These are phyloP conservation scores for Chaetomiaceae sp. DNA, from an alignment of 2,329 filamentous ascomycete species.

Conservation along the genomic window DNA sequence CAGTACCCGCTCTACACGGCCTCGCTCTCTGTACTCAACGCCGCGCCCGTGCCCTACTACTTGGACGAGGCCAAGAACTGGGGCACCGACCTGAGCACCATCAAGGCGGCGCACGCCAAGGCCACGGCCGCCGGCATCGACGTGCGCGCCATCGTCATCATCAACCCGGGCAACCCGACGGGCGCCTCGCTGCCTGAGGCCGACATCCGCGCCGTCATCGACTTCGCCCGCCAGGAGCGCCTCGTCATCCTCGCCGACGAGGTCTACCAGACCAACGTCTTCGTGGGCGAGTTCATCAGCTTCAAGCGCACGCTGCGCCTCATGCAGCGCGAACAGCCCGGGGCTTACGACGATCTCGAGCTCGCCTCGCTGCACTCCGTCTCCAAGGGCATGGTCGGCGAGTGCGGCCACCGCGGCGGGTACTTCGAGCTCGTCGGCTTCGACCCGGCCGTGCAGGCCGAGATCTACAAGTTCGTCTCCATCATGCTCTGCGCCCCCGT, in stretches of 20 bases:
- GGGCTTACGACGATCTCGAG: constrained; percentile 78
- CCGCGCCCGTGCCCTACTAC: constrained; percentile 85
- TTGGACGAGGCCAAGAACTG: constrained; percentile 81
- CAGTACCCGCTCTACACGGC: constrained; percentile 98
- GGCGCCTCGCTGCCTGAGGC: constrained; percentile 74
- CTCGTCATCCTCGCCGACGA: constrained; percentile 92
- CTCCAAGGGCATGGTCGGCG: constrained; percentile 98
- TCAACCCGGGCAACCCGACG: constrained; percentile 97
- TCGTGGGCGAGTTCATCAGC: constrained; percentile 86
- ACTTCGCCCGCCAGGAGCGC: constrained; percentile 77
- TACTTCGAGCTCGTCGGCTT: constrained; percentile 97
- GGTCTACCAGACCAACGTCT: constrained; percentile 99
- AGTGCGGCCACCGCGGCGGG: constrained; percentile 94
- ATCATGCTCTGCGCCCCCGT: constrained; percentile 96
- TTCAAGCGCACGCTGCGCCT: constrained; percentile 86
- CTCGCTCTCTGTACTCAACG: constrained; percentile 77
- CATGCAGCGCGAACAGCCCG: constrained; percentile 67
- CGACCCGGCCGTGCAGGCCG: constrained; percentile 72
- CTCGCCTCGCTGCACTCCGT: constrained; percentile 87
- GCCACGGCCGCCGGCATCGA: constrained; percentile 74
- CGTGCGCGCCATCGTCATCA: constrained; percentile 88
- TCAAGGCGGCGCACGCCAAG: constrained; percentile 65
- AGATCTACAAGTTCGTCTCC: constrained; percentile 98
- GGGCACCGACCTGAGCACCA: constrained; percentile 79
- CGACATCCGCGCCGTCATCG: constrained; percentile 78